Evolutionary conservation across 2,329 filamentous ascomycete genomes (phyloP).

Genomic region (Botrytis cinerea): DNA sequence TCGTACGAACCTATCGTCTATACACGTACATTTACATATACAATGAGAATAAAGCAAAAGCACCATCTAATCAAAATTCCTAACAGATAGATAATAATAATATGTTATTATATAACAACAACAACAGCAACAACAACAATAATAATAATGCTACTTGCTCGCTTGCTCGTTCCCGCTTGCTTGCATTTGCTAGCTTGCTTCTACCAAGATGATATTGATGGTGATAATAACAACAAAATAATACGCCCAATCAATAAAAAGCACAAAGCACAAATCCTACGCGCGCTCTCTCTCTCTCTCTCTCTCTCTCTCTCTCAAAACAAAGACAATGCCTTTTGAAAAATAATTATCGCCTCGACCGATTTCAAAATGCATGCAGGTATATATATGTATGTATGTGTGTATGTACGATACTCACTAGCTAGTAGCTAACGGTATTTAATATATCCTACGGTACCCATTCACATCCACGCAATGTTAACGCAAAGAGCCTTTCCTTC

Average conservation of each 20-base stretch:
- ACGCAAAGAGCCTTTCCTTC: background rate
- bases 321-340: background rate
- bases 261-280: background rate
- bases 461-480: background rate
- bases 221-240: background rate
- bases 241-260: background rate
- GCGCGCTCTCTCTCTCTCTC: background rate
- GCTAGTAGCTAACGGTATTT: background rate
- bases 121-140: background rate
- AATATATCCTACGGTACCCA: background rate
- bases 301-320: background rate
- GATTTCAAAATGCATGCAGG: background rate
- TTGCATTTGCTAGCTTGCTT: background rate
- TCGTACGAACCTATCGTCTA: background rate
- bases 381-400: background rate
- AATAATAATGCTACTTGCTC: background rate
- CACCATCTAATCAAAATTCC: background rate
- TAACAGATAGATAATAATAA: background rate
- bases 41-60: background rate
- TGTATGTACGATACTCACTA: background rate
- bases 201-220: background rate
- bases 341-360: background rate
- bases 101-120: background rate
- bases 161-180: background rate
- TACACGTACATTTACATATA: background rate